A percentile compares a stretch with the other conserved stretches of the same genome.
Conservation (phyloP, 352 stramenopile species). For the Sclerospora graminicola region DNA sequence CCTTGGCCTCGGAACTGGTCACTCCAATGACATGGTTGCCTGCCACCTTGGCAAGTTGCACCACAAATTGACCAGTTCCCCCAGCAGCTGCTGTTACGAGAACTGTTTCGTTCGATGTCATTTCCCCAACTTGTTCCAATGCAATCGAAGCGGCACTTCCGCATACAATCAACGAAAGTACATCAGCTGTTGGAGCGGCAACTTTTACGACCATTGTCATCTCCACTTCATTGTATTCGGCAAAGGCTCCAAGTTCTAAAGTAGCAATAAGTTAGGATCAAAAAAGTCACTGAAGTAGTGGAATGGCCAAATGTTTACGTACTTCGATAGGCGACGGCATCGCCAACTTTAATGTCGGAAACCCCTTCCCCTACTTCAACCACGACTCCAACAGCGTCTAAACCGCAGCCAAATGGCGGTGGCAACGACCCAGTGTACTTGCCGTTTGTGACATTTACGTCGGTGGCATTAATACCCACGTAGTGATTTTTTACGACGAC, state of each 20-base stretch:
- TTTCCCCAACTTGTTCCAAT: conserved; percentile 16
- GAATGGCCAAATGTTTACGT: too few relatives aligned
- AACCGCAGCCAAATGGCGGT: conserved; percentile 37
- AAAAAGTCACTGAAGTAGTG: too few relatives aligned
- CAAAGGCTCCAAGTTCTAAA: conserved; percentile 9
- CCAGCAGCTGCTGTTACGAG: conserved; percentile 17
- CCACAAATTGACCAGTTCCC: conserved; percentile 13
- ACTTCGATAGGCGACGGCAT: conserved; percentile 29
- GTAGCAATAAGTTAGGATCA: too few relatives aligned
- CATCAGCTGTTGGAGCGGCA: conserved; percentile 5
- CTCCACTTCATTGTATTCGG: conserved; percentile 13
- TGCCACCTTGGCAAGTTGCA: conserved; percentile 15
- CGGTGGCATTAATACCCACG: conserved; percentile 39
- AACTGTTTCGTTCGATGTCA: conserved; percentile 14
- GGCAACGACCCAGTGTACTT: conserved; percentile 17
- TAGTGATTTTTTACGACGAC: conserved; percentile 23
- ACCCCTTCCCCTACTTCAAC: conserved; percentile 25
- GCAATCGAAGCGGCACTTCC: conserved; percentile 14
- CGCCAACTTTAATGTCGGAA: conserved; percentile 28
- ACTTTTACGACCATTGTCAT: conserved; percentile 14
- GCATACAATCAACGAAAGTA: conserved; percentile 15
- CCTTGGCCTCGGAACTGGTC: conserved; percentile 18
- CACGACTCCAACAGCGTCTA: conserved; percentile 34
- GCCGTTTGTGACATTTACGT: conserved; percentile 38
- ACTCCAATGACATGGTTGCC: conserved; percentile 21